These are phyloP conservation scores for Sarocladium strictum DNA, from an alignment of 2,329 filamentous ascomycete genomes.

Conservation along the genomic window DNA sequence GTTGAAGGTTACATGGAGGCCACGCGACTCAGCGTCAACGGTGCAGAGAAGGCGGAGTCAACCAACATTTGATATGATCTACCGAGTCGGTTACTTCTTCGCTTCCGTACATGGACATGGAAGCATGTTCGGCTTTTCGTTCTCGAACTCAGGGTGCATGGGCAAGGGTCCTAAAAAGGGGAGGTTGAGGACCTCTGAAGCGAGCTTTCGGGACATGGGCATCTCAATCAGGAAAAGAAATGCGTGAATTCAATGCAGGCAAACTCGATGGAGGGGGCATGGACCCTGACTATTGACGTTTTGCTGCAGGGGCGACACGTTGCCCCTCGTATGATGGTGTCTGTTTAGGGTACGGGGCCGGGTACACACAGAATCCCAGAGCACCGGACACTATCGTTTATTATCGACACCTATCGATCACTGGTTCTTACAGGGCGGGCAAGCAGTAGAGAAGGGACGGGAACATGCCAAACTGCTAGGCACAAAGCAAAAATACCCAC, in stretches of 20 bases:
- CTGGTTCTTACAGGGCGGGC: background rate
- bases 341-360: background rate
- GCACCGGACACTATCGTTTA: constrained; percentile 6
- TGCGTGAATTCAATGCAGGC: constrained; percentile 1
- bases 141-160: background rate
- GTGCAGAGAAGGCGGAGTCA: background rate
- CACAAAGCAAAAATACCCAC: background rate
- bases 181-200: background rate
- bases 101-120: background rate
- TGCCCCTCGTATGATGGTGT: constrained; percentile 3
- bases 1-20: constrained; percentile 2
- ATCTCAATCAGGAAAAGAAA: background rate
- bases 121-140: background rate
- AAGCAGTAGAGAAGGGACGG: background rate
- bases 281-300: background rate
- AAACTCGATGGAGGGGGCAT: background rate
- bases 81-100: background rate
- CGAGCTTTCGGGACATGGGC: background rate
- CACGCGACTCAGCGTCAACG: constrained; percentile 2
- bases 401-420: constrained; percentile 1
- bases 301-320: background rate
- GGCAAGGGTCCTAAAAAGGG: background rate
- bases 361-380: background rate
- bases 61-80: background rate
- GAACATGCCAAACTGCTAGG: background rate